Evolutionary conservation across 2,329 filamentous ascomycete species (phyloP).

Genomic region (Leptodontidium sp.): DNA sequence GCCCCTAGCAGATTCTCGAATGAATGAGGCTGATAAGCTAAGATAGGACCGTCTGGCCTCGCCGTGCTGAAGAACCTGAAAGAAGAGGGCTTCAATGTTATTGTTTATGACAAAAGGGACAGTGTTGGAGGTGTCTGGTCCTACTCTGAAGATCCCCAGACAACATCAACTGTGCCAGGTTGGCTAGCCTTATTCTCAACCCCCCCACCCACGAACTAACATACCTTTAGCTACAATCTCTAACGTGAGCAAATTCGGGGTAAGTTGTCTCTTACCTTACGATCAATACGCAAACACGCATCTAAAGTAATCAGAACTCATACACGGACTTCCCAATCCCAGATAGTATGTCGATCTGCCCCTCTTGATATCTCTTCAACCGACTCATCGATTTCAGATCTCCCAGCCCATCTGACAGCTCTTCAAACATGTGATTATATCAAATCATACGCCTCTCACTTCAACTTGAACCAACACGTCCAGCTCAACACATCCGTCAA

Average conservation of each 20-base stretch:
- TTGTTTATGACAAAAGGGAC: conserved; percentile 50
- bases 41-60: conserved; percentile 25
- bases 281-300: too few relatives aligned
- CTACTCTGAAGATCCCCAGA: conserved; percentile 49
- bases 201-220: too few relatives aligned
- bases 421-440: conserved; percentile 50
- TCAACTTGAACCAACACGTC: conserved; percentile 49
- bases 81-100: conserved; percentile 55
- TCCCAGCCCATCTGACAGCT: conserved; percentile 30
- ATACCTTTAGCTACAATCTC: not conserved
- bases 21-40: not conserved
- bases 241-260: conserved; percentile 20
- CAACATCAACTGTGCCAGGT: conserved; percentile 38
- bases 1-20: too few relatives aligned
- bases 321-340: conserved; percentile 18
- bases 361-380: not conserved
- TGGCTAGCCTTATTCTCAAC: not conserved
- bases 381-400: not conserved
- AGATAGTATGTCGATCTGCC: not conserved
- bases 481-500: conserved; percentile 47
- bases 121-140: conserved; percentile 56
- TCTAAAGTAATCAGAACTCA: not conserved
- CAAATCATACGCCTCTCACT: conserved; percentile 52
- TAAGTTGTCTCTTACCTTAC: not conserved
- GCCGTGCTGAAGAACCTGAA: conserved; percentile 49